These are phyloP conservation scores for Allantophomopsis cytisporea DNA, from an alignment of 2,329 filamentous ascomycete genomes.

Conservation along the genomic window DNA sequence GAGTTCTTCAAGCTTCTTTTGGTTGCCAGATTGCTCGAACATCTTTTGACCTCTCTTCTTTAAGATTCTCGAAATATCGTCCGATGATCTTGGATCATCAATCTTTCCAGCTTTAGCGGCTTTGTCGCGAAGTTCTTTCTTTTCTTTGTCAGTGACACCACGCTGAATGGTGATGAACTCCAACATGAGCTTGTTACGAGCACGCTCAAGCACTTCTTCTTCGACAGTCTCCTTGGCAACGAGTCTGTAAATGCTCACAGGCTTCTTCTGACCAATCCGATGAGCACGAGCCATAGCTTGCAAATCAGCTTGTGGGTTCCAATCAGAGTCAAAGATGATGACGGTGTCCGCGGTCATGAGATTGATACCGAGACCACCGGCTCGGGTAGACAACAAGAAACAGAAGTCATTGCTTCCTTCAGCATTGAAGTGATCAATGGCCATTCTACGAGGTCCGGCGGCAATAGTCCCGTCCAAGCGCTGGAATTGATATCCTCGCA, in stretches of 20 bases:
- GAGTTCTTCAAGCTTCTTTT: slow-evolving; percentile 89
- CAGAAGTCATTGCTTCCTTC: slow-evolving; percentile 92
- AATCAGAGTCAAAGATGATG: slow-evolving; percentile 94
- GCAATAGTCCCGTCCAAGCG: slow-evolving; percentile 91
- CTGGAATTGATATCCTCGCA: slow-evolving; percentile 91
- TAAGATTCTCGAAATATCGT: slow-evolving; percentile 91
- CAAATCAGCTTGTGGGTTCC: slow-evolving; percentile 96
- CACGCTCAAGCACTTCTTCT: slow-evolving; percentile 91
- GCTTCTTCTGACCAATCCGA: slow-evolving; percentile 90
- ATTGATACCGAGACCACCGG: slow-evolving; percentile 96
- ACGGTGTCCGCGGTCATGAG: slow-evolving; percentile 98
- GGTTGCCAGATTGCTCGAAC: slow-evolving; percentile 95
- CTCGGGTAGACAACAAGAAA: slow-evolving; percentile 87
- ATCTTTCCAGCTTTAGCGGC: slow-evolving; percentile 67
- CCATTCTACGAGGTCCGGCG: slow-evolving; percentile 73
- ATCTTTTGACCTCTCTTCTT: slow-evolving; percentile 98
- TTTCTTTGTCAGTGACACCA: slow-evolving; percentile 87
- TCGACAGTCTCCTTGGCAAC: slow-evolving; percentile 98
- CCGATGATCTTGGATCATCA: slow-evolving; percentile 76
- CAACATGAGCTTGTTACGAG: slow-evolving; percentile 91
- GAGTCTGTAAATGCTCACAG: slow-evolving; percentile 90
- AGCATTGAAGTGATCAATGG: slow-evolving; percentile 98
- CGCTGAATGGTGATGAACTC: slow-evolving; percentile 97
- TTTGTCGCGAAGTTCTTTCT: slow-evolving; percentile 62
- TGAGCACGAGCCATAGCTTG: slow-evolving; percentile 98